Conservation (phyloP, 2,329 filamentous ascomycete genomes). For the Colletotrichum camelliae region DNA sequence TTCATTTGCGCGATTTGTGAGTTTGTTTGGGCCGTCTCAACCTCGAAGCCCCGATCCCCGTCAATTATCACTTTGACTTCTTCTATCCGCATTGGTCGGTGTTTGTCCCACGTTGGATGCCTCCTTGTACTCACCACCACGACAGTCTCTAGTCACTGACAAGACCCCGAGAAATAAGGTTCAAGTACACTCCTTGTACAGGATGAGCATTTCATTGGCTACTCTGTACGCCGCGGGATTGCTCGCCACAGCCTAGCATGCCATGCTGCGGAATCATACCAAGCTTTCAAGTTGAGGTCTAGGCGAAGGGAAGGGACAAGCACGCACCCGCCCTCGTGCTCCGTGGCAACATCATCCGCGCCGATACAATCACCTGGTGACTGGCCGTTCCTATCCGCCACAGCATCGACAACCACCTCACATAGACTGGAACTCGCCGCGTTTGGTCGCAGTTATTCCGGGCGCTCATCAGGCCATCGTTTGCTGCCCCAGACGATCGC, state of each 20-base stretch:
- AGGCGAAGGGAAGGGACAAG: neutral
- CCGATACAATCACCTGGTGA: neutral
- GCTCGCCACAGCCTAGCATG: neutral
- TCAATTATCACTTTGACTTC: conserved; percentile 3
- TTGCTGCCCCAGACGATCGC: neutral
- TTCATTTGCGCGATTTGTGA: conserved; percentile 14
- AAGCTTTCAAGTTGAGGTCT: conserved; percentile 13
- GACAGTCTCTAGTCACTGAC: neutral
- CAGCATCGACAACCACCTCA: neutral
- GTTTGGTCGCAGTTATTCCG: neutral
- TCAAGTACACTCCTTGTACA: neutral
- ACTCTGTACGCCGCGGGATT: neutral
- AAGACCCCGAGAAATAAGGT: conserved; percentile 2
- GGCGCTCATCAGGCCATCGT: conserved; percentile 4
- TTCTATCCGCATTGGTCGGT: neutral
- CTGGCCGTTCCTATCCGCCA: neutral
- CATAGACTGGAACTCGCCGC: neutral
- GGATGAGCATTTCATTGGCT: neutral
- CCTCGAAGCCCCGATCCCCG: neutral
- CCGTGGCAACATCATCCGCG: neutral
- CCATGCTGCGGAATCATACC: conserved; percentile 2
- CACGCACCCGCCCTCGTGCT: neutral
- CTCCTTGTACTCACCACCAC: neutral
- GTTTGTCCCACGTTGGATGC: neutral
- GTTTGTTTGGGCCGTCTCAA: conserved; percentile 6